Conservation (phyloP, 805 yeast species). For the Barnettozyma wickerhamii region DNA sequence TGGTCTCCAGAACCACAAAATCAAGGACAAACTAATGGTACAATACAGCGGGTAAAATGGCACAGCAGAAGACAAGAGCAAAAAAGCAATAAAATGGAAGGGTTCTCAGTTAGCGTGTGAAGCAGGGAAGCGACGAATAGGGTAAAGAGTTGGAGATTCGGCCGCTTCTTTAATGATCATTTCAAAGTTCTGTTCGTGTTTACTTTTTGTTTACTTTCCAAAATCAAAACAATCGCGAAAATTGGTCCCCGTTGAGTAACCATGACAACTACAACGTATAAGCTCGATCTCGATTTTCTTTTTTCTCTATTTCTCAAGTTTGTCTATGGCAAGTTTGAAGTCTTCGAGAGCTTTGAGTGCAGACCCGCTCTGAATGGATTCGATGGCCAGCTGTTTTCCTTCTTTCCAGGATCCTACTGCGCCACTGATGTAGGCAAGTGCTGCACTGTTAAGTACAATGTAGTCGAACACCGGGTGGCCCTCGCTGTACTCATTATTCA, state of each 20-base stretch:
- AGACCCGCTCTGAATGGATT: slow-evolving; percentile 60
- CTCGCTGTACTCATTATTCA: slow-evolving; percentile 40
- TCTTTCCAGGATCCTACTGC: slow-evolving; percentile 61
- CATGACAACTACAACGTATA: too few species aligned
- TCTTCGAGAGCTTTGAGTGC: slow-evolving; percentile 57
- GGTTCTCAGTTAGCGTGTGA: too few species aligned
- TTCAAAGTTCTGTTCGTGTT: too few species aligned
- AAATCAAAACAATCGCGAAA: slow-evolving; percentile 4
- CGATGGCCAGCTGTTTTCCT: slow-evolving; percentile 73
- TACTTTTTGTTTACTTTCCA: slow-evolving; percentile 10
- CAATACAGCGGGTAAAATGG: not conserved
- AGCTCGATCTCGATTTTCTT: too few species aligned
- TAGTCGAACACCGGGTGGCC: slow-evolving; percentile 77
- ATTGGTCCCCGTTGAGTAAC: not conserved
- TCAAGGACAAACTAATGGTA: not conserved
- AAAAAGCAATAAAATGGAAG: too few species aligned
- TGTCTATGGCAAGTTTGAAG: slow-evolving; percentile 38
- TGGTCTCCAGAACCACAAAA: not conserved
- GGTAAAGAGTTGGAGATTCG: too few species aligned
- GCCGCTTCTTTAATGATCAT: too few species aligned
- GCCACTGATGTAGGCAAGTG: slow-evolving; percentile 78
- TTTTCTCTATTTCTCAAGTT: not conserved
- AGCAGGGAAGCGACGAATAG: too few species aligned
- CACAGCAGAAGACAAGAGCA: too few species aligned
- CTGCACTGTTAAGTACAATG: slow-evolving; percentile 86